phyloP scores from a whole-genome alignment of 306 rosid species.

The Prunus kanzakura region DNA sequence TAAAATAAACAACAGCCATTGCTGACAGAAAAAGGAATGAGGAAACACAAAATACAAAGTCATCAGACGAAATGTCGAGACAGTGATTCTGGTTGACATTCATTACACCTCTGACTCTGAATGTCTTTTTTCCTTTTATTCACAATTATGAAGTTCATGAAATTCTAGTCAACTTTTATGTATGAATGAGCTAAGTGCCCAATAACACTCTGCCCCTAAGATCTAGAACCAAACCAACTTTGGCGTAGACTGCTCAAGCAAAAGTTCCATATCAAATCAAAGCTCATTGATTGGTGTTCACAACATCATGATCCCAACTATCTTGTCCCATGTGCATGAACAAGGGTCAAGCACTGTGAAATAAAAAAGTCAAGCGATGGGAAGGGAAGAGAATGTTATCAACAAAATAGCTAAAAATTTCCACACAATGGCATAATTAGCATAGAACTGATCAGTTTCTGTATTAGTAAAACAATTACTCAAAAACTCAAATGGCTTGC shows the following conservation, averaged over 20 bases:
- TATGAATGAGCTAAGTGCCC: neutral
- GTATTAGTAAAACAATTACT: slow-evolving; percentile 1
- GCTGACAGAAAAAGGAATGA: neutral
- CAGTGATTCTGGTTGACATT: neutral
- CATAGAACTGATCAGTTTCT: neutral
- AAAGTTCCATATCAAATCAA: neutral
- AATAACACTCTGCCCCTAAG: neutral
- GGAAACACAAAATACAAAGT: neutral
- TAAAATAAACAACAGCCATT: neutral
- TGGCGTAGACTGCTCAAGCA: neutral
- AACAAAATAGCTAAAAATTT: neutral
- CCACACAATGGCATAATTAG: neutral
- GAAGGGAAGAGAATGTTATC: neutral
- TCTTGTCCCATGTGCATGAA: slow-evolving; percentile 1
- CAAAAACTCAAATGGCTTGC: slow-evolving; percentile 12
- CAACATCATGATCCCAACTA: neutral
- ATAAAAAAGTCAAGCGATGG: neutral
- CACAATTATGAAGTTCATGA: neutral
- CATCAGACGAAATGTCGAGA: neutral
- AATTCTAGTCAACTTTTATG: neutral
- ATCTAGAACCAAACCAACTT: neutral
- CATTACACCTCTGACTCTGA: neutral
- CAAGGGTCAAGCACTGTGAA: neutral
- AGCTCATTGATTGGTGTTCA: slow-evolving; percentile 3
- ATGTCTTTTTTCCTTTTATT: neutral